phyloP scores from a whole-genome alignment of 2,329 filamentous ascomycete genomes.

The Penicillium expansum region DNA sequence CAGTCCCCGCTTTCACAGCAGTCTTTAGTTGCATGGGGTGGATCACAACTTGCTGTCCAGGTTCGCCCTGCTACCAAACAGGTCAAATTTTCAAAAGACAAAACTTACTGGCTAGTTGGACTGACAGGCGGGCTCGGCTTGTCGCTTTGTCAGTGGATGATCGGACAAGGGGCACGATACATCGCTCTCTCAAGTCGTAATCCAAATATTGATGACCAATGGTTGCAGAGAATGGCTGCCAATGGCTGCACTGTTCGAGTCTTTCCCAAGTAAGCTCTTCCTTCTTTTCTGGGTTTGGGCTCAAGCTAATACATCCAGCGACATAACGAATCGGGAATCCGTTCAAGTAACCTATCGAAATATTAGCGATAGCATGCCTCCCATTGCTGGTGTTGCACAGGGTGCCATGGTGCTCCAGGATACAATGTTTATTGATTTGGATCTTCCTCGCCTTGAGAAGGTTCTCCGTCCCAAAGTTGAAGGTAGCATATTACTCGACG shows the following conservation, averaged over 20 bases:
- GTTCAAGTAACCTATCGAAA: conserved; percentile 23
- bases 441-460: conserved; percentile 25
- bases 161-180: conserved; percentile 25
- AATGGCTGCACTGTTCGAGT: conserved; percentile 20
- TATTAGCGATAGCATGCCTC: conserved; percentile 33
- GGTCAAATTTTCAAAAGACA: conserved; percentile 25
- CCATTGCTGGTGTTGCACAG: conserved; percentile 39
- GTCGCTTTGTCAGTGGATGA: conserved; percentile 33
- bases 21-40: conserved; percentile 14
- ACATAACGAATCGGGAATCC: conserved; percentile 23
- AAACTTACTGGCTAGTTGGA: conserved; percentile 35
- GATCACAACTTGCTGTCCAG: conserved; percentile 12
- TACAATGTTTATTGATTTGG: conserved; percentile 31
- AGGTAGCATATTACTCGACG: conserved; percentile 22
- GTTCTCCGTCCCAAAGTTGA: conserved; percentile 37
- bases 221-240: conserved; percentile 20
- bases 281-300: too few relatives aligned
- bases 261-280: conserved; percentile 17
- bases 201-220: conserved; percentile 26
- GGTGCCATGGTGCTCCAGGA: conserved; percentile 33
- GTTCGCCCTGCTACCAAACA: conserved; percentile 17
- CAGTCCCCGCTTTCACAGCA: neutral
- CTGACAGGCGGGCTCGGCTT: conserved; percentile 29
- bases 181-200: conserved; percentile 31
- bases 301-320: conserved; percentile 9